Conservation (phyloP, 164 flowering plant genomes). For the Dillenia suffruticosa region DNA sequence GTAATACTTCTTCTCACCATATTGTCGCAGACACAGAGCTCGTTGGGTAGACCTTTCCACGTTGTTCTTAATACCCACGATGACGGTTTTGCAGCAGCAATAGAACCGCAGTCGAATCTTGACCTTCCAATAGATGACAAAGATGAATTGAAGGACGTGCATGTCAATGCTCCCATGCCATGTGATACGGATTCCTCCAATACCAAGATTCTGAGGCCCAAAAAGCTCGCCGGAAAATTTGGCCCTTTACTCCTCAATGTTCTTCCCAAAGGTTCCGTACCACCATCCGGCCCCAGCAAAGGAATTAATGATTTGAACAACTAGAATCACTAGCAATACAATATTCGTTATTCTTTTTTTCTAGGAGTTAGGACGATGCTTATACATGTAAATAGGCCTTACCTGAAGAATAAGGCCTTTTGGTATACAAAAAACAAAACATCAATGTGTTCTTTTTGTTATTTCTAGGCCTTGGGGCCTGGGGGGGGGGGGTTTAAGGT, state of each 20-base stretch:
- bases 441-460: no score
- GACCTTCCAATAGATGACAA: no score
- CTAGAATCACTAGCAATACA: slow-evolving; percentile 15
- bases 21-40: no score
- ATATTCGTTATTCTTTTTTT: slow-evolving; percentile 9
- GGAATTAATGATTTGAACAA: slow-evolving; percentile 22
- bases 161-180: not conserved
- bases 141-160: no score
- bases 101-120: no score
- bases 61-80: no score
- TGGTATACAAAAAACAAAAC: no score
- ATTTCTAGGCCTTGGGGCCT: no score
- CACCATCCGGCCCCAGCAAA: slow-evolving; percentile 46
- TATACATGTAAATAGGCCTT: slow-evolving; percentile 3
- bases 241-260: slow-evolving; percentile 21
- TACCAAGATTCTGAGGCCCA: not conserved
- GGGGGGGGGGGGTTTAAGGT: no score
- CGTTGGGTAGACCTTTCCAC: no score
- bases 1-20: no score
- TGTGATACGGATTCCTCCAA: slow-evolving; percentile 5
- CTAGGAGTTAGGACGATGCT: slow-evolving; percentile 13
- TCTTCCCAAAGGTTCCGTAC: slow-evolving; percentile 33
- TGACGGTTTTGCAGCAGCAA: no score
- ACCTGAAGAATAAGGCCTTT: not conserved
- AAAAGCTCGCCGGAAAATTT: slow-evolving; percentile 10